Percentiles rank a stretch among this genome's conserved stretches.
phyloP scores from a whole-genome alignment of 1,284 basidiomycete species.

The Cryptococcus sp. region DNA sequence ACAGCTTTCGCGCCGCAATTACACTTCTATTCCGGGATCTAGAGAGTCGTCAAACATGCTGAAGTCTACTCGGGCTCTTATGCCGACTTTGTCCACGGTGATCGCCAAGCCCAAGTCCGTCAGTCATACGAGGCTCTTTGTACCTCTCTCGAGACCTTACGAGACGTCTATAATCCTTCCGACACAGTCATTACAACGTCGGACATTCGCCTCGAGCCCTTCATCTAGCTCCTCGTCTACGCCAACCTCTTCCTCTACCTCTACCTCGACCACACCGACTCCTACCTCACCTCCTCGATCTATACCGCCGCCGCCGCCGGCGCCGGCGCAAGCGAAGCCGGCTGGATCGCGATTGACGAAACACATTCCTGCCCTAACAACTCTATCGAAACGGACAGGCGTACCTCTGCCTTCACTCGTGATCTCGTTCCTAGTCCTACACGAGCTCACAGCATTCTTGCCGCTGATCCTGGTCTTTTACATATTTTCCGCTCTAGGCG shows the following conservation, averaged over 20 bases:
- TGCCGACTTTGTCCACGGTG: no score
- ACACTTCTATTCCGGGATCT: no score
- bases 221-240: background rate
- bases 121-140: no score
- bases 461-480: slow-evolving; percentile 78
- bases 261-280: background rate
- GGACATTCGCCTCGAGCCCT: background rate
- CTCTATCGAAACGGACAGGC: slow-evolving; percentile 38
- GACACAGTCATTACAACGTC: background rate
- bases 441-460: slow-evolving; percentile 81
- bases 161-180: background rate
- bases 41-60: no score
- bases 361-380: slow-evolving; percentile 34
- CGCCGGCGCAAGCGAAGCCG: background rate
- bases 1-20: no score
- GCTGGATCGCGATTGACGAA: slow-evolving; percentile 18
- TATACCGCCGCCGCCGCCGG: background rate
- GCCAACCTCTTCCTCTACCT: background rate
- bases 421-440: slow-evolving; percentile 77
- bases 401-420: slow-evolving; percentile 71
- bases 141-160: background rate
- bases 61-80: no score
- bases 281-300: background rate
- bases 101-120: no score
- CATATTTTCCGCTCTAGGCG: slow-evolving; percentile 65